Conservation (phyloP, 805 yeast species). For the Cyberlindnera euphorbiae region DNA sequence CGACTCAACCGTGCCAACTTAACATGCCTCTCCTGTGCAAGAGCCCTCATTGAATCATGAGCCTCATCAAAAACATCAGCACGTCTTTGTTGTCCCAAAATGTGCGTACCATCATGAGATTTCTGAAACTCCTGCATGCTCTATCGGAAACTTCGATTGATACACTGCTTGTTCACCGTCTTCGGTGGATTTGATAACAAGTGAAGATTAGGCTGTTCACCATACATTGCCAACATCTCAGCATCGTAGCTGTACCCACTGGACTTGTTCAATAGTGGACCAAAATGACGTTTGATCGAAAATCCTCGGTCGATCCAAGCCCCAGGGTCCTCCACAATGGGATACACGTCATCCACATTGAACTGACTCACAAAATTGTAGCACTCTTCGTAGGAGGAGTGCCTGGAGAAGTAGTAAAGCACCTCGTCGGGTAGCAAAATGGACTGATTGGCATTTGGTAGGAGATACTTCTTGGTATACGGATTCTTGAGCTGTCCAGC, state of each 20-base stretch:
- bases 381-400: conserved; percentile 42
- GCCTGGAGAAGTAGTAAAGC: conserved; percentile 39
- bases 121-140: no score
- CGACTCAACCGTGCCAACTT: no score
- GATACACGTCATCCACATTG: conserved; percentile 38
- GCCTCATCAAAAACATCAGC: no score
- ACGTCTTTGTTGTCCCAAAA: no score
- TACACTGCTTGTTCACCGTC: background rate
- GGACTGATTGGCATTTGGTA: conserved; percentile 25
- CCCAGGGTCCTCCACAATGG: conserved; percentile 32
- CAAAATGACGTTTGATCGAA: conserved; percentile 37
- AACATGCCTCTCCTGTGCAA: no score
- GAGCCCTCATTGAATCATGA: no score
- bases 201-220: no score
- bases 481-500: no score
- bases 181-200: background rate
- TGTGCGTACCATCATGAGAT: no score
- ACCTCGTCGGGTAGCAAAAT: conserved; percentile 32
- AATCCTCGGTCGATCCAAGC: conserved; percentile 35
- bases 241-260: conserved; percentile 17
- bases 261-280: conserved; percentile 28
- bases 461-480: conserved; percentile 24
- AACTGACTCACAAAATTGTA: conserved; percentile 32
- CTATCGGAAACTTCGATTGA: no score
- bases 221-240: conserved; percentile 1